Conservation (phyloP, 1,284 basidiomycete genomes). For the Cryptococcus wingfieldii region DNA sequence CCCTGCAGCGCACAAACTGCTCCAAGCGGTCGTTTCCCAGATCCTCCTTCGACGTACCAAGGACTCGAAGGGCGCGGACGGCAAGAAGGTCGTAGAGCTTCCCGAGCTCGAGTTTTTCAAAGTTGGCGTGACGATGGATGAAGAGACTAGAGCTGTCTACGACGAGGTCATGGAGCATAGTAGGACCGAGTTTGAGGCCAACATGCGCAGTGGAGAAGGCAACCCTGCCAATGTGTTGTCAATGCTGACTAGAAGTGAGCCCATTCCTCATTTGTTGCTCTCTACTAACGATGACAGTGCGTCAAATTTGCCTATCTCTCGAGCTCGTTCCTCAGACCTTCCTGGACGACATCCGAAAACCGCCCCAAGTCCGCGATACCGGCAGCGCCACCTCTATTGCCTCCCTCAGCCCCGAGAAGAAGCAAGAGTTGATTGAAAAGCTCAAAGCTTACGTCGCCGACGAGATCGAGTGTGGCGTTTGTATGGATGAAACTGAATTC, state of each 20-base stretch:
- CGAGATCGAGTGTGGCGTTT: conserved; percentile 65
- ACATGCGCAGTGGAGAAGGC: conserved; percentile 39
- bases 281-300: conserved; percentile 50
- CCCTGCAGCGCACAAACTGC: conserved; percentile 61
- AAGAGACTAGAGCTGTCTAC: conserved; percentile 67
- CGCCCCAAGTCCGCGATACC: conserved; percentile 43
- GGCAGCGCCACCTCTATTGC: conserved; percentile 42
- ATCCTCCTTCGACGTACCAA: conserved; percentile 80
- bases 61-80: conserved; percentile 74
- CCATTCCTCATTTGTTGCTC: background rate
- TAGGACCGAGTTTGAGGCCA: conserved; percentile 57
- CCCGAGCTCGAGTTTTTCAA: conserved; percentile 59
- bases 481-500: conserved; percentile 27
- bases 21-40: conserved; percentile 80
- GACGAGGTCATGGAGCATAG: conserved; percentile 67
- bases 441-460: conserved; percentile 71
- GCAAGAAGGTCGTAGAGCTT: conserved; percentile 66
- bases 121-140: conserved; percentile 59
- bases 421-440: conserved; percentile 56
- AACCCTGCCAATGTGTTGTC: conserved; percentile 61
- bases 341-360: conserved; percentile 59
- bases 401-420: conserved; percentile 32
- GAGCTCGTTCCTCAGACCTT: conserved; percentile 71
- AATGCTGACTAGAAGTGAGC: conserved; percentile 65
- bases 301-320: conserved; percentile 77